phyloP scores from a whole-genome alignment of 139 green algal genomes.

The Tetradesmus obliquus region DNA sequence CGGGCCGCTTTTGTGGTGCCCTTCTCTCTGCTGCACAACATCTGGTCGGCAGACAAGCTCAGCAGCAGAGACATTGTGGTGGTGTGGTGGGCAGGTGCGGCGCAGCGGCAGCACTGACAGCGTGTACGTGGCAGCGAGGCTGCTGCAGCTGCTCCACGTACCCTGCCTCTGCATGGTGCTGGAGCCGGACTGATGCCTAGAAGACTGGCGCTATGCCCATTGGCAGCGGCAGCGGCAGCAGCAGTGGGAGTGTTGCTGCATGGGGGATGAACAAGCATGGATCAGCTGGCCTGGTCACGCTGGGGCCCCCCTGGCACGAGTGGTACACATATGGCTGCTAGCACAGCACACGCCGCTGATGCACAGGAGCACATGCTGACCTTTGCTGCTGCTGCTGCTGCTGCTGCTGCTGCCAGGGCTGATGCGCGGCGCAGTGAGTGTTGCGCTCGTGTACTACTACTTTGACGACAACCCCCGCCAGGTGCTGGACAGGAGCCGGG shows the following conservation, averaged over 20 bases:
- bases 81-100: constrained; percentile 70
- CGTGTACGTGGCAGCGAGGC: background rate
- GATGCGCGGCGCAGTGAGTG: constrained; percentile 82
- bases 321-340: background rate
- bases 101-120: background rate
- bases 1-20: constrained; percentile 72
- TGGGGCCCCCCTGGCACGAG: too few species aligned
- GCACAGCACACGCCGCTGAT: background rate
- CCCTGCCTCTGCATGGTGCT: background rate
- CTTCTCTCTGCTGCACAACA: constrained; percentile 47
- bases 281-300: too few species aligned
- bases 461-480: constrained; percentile 59
- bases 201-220: too few species aligned
- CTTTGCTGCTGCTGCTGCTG: background rate
- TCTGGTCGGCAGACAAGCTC: constrained; percentile 41
- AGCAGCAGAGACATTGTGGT: constrained; percentile 68
- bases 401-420: constrained; percentile 74
- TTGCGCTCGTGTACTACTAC: constrained; percentile 86
- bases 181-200: background rate
- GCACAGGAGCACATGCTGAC: background rate
- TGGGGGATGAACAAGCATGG: too few species aligned
- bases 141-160: background rate
- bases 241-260: too few species aligned
- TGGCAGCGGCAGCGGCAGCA: too few species aligned
- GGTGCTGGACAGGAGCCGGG: constrained; percentile 56